phyloP scores from a whole-genome alignment of 2,329 filamentous ascomycete genomes.

The Tolypocladium cylindrosporum region DNA sequence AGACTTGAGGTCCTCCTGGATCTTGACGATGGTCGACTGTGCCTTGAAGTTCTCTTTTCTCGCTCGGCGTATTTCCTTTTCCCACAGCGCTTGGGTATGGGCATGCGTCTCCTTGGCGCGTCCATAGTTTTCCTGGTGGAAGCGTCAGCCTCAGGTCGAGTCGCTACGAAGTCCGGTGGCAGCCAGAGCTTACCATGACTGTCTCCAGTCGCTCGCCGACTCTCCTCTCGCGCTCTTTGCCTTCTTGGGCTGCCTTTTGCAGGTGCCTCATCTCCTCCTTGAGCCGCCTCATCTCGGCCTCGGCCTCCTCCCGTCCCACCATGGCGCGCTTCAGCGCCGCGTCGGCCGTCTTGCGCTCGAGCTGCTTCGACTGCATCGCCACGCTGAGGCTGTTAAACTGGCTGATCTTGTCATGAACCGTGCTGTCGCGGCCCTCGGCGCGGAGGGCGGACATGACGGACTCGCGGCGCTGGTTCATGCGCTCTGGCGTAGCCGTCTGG shows the following conservation, averaged over 20 bases:
- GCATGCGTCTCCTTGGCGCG: constrained; percentile 60
- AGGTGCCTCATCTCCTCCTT: constrained; percentile 50
- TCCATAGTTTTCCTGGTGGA: constrained; percentile 55
- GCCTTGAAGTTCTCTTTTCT: constrained; percentile 67
- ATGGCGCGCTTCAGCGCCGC: constrained; percentile 57
- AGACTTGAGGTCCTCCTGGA: constrained; percentile 65
- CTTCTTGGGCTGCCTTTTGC: constrained; percentile 52
- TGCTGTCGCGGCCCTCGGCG: constrained; percentile 41
- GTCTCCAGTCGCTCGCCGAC: constrained; percentile 58
- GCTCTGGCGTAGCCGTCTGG: constrained; percentile 52
- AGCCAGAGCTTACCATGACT: constrained; percentile 48
- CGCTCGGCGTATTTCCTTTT: constrained; percentile 61
- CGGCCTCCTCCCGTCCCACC: constrained; percentile 61
- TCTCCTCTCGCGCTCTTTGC: constrained; percentile 53
- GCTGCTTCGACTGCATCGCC: constrained; percentile 47
- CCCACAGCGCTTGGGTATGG: constrained; percentile 58
- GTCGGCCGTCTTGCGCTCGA: constrained; percentile 55
- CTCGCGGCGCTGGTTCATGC: constrained; percentile 42
- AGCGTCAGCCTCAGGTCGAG: not conserved
- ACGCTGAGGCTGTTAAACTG: constrained; percentile 64
- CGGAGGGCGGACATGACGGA: constrained; percentile 24
- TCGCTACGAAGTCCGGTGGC: not conserved
- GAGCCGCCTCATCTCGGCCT: constrained; percentile 54
- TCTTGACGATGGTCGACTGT: constrained; percentile 57
- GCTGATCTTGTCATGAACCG: constrained; percentile 57